Evolutionary conservation across 441 rosid genomes (phyloP).

Genomic region (Omphalea diandra): DNA sequence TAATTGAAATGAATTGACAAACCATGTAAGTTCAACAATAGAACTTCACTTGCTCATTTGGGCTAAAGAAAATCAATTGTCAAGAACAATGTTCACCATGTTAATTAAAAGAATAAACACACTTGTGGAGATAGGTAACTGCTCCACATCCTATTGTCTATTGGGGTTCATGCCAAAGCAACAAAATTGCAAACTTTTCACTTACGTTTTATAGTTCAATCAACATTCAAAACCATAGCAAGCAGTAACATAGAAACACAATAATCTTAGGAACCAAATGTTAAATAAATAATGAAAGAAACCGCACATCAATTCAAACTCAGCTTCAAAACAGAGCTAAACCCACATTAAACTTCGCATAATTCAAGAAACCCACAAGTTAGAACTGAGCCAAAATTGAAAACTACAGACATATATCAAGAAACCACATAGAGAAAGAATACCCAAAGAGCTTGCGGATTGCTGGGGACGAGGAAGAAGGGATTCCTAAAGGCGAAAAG

Average conservation of each 20-base stretch:
- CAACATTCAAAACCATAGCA: background rate
- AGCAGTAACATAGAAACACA: background rate
- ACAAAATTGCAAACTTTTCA: background rate
- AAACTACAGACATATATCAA: background rate
- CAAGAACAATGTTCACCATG: background rate
- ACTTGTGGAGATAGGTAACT: too few relatives aligned
- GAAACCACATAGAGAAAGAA: slow-evolving; percentile 1
- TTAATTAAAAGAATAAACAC: background rate
- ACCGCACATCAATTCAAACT: slow-evolving; percentile 3
- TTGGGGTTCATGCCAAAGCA: background rate
- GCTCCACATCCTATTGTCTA: background rate
- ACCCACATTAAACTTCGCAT: slow-evolving; percentile 8
- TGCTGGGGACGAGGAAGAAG: slow-evolving; percentile 50
- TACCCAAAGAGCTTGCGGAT: slow-evolving; percentile 68
- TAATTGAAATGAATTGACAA: too few relatives aligned
- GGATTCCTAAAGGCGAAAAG: slow-evolving; percentile 45
- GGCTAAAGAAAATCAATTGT: background rate
- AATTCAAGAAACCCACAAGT: slow-evolving; percentile 26
- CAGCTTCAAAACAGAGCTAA: slow-evolving; percentile 17
- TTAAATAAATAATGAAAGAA: background rate
- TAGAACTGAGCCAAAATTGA: slow-evolving; percentile 16
- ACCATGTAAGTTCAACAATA: too few relatives aligned
- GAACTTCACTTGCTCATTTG: background rate
- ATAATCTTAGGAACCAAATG: background rate
- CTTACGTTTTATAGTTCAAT: background rate